phyloP scores from a whole-genome alignment of 768 basidiomycete genomes.

The Termitomyces sp. region DNA sequence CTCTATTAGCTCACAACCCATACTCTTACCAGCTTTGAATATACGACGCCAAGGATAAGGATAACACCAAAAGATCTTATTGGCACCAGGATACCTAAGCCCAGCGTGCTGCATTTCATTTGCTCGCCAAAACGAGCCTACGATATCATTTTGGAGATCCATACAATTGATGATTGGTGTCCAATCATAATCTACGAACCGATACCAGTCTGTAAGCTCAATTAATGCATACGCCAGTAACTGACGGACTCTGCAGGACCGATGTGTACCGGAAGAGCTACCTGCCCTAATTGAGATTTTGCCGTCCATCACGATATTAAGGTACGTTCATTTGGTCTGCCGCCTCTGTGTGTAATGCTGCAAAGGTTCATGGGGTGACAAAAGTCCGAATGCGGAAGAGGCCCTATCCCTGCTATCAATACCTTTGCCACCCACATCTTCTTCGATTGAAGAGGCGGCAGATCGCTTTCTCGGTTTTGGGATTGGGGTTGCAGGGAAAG shows the following conservation, averaged over 20 bases:
- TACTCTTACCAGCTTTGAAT: slow-evolving; percentile 58
- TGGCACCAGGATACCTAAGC: slow-evolving; percentile 42
- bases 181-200: slow-evolving; percentile 80
- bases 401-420: slow-evolving; percentile 63
- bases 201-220: slow-evolving; percentile 57
- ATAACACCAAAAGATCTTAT: slow-evolving; percentile 67
- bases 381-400: slow-evolving; percentile 87
- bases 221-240: not conserved
- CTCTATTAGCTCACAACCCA: not conserved
- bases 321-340: slow-evolving; percentile 32
- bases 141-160: slow-evolving; percentile 61
- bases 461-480: slow-evolving; percentile 55
- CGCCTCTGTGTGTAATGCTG: not conserved
- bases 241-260: slow-evolving; percentile 41
- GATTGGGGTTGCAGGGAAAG: slow-evolving; percentile 42
- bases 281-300: slow-evolving; percentile 59
- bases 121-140: slow-evolving; percentile 75
- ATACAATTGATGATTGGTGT: slow-evolving; percentile 48
- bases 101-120: slow-evolving; percentile 71
- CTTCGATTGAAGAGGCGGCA: slow-evolving; percentile 64
- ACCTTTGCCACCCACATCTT: slow-evolving; percentile 40
- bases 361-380: not conserved
- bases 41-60: slow-evolving; percentile 66
- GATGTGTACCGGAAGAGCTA: slow-evolving; percentile 77
- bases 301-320: slow-evolving; percentile 59